Percentiles rank a stretch among this genome's conserved stretches.
phyloP scores from a whole-genome alignment of 73 alveolate genomes.

The Paramecium sexaurelia region DNA sequence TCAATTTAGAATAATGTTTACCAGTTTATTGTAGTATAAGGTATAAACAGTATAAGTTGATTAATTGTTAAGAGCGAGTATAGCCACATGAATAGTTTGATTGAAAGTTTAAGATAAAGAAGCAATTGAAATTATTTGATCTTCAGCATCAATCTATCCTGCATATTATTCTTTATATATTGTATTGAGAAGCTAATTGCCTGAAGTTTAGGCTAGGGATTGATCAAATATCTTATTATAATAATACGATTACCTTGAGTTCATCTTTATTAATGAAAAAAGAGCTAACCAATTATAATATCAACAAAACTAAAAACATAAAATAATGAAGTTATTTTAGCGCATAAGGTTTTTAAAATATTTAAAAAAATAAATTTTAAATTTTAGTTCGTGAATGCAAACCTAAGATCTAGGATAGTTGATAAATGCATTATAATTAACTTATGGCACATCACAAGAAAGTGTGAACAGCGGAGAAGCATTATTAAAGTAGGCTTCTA shows the following conservation, averaged over 20 bases:
- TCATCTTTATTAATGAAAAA: not conserved
- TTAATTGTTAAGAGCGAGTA: not conserved
- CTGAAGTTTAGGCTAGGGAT: not conserved
- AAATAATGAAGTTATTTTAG: not conserved
- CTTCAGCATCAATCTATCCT: not conserved
- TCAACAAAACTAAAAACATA: not conserved
- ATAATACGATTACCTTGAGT: not conserved
- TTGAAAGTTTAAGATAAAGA: not conserved
- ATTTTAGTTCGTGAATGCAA: constrained; percentile 3
- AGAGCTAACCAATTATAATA: not conserved
- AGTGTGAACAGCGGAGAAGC: constrained; percentile 42
- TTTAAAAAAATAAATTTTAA: constrained; percentile 11
- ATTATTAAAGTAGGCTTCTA: not conserved
- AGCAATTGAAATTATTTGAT: not conserved
- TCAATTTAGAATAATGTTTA: not conserved
- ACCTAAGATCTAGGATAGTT: not conserved
- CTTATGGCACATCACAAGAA: constrained; percentile 40
- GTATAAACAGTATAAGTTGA: not conserved
- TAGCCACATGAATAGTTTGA: not conserved
- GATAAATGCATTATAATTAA: constrained; percentile 19
- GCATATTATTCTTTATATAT: not conserved
- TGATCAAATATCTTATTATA: not conserved
- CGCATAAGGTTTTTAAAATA: not conserved
- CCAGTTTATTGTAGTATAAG: not conserved
- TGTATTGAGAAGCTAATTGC: not conserved